Evolutionary conservation across 2,329 filamentous ascomycete genomes (phyloP), one percentile per base, ranked within the genome.

Genomic region (Cercospora berteroae): DNA sequence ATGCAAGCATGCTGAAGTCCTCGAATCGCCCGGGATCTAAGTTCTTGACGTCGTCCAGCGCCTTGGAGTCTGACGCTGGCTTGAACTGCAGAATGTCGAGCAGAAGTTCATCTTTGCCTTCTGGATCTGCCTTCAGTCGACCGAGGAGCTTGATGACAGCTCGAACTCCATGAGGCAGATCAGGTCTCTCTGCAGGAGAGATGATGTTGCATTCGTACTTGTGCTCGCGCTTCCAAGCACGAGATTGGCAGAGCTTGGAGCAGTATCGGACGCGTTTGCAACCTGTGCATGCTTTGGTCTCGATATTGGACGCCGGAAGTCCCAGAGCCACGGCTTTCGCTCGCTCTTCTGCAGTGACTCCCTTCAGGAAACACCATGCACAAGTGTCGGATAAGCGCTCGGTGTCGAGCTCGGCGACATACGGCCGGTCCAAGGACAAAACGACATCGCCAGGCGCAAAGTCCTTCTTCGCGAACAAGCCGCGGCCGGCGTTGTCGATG

Each of bases 211-310:
- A 90, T 77, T 89, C 87, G 66, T 84, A 77, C 64, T 87, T 87
- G 78, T 90, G 88, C 9, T 81, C 80, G 18, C 81, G 79, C 61
- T 82, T 84, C 88, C 88, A 90, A 27, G 87, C 83, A 72, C 82
- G 81, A 52, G 80, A 78, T 78, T 90, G 88, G 74, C 88, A 90
- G 29, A 74, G 78, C 85, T 83, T 86, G 70, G 83, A 82, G 75
- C 88, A 90, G 74, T 89, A 90, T 70, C 81, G 84, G 2, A 88
- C 83, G 33, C 83, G 79, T 65, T 82, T 83, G 73, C 88, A 90
- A 7, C 85, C 85, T 3, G 83, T 83, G 74, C 88, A 90, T 25
- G 80, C 81, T 65, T 83, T 84, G n/a, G 88, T 78, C 2, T 75
- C 67, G 50, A 69, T 64, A 18, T 65, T 67, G 13, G 67, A 68